Percentiles rank a stretch among this genome's conserved stretches.
Conservation (phyloP, 2,329 filamentous ascomycete genomes). For the Ceratocystiopsis minuta region DNA sequence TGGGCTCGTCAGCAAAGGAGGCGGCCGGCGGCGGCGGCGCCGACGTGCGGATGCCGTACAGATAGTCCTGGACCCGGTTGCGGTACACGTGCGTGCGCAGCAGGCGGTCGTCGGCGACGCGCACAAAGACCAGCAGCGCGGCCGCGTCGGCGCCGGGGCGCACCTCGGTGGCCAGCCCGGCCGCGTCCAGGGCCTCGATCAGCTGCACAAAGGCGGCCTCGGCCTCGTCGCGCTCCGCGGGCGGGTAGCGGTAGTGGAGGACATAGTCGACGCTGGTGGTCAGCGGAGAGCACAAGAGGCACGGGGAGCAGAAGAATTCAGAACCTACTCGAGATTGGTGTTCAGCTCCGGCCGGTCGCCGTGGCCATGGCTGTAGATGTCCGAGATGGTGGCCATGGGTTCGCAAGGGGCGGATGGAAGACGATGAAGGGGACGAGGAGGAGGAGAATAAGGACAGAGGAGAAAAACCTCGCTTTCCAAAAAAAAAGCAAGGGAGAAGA, state of each 20-base stretch:
- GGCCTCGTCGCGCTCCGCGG: constrained; percentile 35
- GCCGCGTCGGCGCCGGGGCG: constrained; percentile 52
- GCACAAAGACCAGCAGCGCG: constrained; percentile 68
- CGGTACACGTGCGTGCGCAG: constrained; percentile 69
- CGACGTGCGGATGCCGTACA: constrained; percentile 66
- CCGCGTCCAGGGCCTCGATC: constrained; percentile 52
- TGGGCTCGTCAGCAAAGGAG: constrained; percentile 52
- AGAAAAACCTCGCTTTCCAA: background rate
- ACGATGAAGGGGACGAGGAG: background rate
- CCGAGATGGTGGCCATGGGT: constrained; percentile 10
- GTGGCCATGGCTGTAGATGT: constrained; percentile 8
- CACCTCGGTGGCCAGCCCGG: constrained; percentile 78
- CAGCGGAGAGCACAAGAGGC: background rate
- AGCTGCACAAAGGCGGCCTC: constrained; percentile 62
- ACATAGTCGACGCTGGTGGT: constrained; percentile 66
- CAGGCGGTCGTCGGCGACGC: constrained; percentile 56
- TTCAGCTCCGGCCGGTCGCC: constrained; percentile 8
- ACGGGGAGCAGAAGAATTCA: background rate
- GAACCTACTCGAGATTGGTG: constrained; percentile 13
- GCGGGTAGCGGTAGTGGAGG: constrained; percentile 56
- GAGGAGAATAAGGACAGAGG: background rate
- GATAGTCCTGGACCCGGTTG: constrained; percentile 81
- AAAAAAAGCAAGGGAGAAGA: background rate
- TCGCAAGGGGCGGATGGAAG: background rate
- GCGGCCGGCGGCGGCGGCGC: constrained; percentile 35